Percentiles rank a stretch among this genome's conserved stretches.
These are phyloP conservation scores for Penicillium dipodomyicola DNA, from an alignment of 495 filamentous ascomycete species.

Conservation along the genomic window DNA sequence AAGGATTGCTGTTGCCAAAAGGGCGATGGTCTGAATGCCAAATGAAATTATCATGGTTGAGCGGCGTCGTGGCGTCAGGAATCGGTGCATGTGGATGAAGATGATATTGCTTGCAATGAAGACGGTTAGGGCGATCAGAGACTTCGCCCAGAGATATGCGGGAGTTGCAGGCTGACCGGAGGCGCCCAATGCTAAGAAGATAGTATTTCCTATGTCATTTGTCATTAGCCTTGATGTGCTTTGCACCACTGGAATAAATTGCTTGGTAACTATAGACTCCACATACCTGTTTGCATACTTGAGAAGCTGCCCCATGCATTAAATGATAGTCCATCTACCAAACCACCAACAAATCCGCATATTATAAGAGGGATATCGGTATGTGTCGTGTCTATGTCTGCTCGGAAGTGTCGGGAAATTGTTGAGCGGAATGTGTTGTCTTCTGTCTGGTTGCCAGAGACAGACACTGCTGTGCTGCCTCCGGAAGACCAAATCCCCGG, in stretches of 20 bases:
- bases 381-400: slow-evolving; percentile 23
- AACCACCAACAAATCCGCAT: slow-evolving; percentile 39
- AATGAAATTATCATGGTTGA: slow-evolving; percentile 56
- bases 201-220: slow-evolving; percentile 33
- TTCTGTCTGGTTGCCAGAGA: slow-evolving; percentile 19
- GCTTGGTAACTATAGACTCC: neutral
- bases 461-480: slow-evolving; percentile 27
- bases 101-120: slow-evolving; percentile 37
- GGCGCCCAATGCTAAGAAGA: slow-evolving; percentile 40
- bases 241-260: neutral
- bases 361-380: slow-evolving; percentile 38
- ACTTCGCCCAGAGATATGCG: slow-evolving; percentile 43
- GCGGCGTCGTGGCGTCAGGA: slow-evolving; percentile 39
- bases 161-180: slow-evolving; percentile 39
- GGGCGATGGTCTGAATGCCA: slow-evolving; percentile 49
- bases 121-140: slow-evolving; percentile 35
- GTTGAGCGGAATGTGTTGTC: slow-evolving; percentile 15
- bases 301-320: slow-evolving; percentile 56
- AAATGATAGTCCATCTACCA: slow-evolving; percentile 42
- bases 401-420: slow-evolving; percentile 12
- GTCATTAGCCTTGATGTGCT: neutral
- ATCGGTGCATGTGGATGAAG: slow-evolving; percentile 35
- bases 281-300: slow-evolving; percentile 56
- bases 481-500: slow-evolving; percentile 25
- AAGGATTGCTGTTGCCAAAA: slow-evolving; percentile 53